phyloP scores from a whole-genome alignment of 768 basidiomycete species.

The Lactarius hengduanensis region DNA sequence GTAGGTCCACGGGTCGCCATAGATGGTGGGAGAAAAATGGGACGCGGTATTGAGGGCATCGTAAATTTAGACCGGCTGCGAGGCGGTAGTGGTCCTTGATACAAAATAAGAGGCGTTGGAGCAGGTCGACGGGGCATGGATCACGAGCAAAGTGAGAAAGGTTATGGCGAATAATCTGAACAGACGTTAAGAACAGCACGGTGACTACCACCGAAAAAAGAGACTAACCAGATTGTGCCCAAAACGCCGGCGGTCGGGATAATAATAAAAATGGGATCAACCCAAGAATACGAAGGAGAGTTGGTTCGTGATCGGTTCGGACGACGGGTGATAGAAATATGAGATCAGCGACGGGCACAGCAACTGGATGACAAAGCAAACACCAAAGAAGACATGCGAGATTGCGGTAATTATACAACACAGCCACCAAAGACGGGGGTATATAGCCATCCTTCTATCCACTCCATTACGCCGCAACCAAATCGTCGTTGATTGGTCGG shows the following conservation, averaged over 20 bases:
- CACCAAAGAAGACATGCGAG: not conserved
- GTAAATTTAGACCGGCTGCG: conserved; percentile 61
- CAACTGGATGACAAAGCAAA: conserved; percentile 25
- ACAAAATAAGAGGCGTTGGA: conserved; percentile 62
- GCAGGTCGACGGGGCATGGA: conserved; percentile 68
- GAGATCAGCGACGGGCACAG: not conserved
- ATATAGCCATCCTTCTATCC: conserved; percentile 13
- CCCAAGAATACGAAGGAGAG: conserved; percentile 8
- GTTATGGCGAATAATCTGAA: conserved; percentile 2
- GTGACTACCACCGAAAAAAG: not conserved
- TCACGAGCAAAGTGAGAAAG: not conserved
- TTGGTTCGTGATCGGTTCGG: not conserved
- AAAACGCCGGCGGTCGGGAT: not conserved
- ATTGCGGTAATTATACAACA: conserved; percentile 13
- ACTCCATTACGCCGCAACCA: conserved; percentile 33
- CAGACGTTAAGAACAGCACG: not conserved
- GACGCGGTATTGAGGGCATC: conserved; percentile 64
- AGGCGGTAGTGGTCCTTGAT: conserved; percentile 60
- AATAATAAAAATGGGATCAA: conserved; percentile 13
- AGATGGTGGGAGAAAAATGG: conserved; percentile 37
- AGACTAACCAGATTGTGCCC: not conserved
- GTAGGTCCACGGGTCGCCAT: conserved; percentile 4
- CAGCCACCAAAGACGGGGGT: conserved; percentile 6
- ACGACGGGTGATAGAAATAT: not conserved
- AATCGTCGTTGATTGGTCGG: conserved; percentile 46